Evolutionary conservation across 2,329 filamentous ascomycete species (phyloP), one percentile per base, ranked within the genome.

Genomic region (Myriangium duriaei): DNA sequence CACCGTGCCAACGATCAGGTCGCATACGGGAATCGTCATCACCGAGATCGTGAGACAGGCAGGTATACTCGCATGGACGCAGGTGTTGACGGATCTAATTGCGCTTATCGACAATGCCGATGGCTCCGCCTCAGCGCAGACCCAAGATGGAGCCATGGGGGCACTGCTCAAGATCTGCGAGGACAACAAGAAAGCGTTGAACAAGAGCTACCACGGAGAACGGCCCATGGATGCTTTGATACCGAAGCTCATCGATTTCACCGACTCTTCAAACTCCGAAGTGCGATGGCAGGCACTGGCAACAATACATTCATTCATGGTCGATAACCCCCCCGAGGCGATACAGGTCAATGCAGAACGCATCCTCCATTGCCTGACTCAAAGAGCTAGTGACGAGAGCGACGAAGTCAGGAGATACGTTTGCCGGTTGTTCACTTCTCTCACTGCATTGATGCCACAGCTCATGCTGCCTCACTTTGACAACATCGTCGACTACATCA

Each of bases 131-230:
- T 67, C 83, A 5, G 64, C 71, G 30, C 73, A 83, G 53, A 78
- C 80, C 10, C 86, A 95, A 55, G 88, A 98, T 58, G 87, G 87
- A 44, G 87, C 85, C 49, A 94, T 96, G 81, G 76, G 82, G 34
- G 87, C 91, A 33, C 69, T 98, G 59, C 68, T 81, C 57, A 96
- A 96, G 67, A 87, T 98, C 44, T 98, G 91, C 61, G 91, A 98
- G 61, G 91, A 98, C 62, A 95, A 93, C 63, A 79, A 76, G 53
- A 85, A 81, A 55, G 70, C 84, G 42, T 67, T 98, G 38, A 85
- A 93, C 60, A 78, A 79, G 50, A 84, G 94, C 46, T 84, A 93
- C 57, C 78, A 86, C 53, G 85, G 86, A 43, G 80, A 95, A 59
- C 74, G 86, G 40, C 91, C 91, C 2, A 73, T 96, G 43, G 81